phyloP scores from a whole-genome alignment of 176 grass and related monocot species.

The Cocos nucifera region DNA sequence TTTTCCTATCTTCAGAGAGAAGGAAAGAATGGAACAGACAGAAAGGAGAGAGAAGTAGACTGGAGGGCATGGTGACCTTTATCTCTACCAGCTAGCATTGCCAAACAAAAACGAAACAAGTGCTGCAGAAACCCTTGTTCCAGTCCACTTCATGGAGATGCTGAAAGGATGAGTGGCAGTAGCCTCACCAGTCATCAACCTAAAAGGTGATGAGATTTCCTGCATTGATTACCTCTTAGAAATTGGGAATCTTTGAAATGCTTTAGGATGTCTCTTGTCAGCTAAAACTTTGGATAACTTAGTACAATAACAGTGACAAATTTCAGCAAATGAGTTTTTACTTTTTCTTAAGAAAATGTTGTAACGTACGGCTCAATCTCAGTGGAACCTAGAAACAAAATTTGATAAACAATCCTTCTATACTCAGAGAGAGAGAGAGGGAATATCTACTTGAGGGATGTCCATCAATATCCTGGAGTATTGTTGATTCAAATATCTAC shows the following conservation, averaged over 20 bases:
- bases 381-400: too few species aligned
- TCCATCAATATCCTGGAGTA: too few species aligned
- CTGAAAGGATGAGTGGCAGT: background rate
- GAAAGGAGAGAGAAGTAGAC: background rate
- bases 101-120: too few species aligned
- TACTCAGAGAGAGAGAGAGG: conserved; percentile 17
- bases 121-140: background rate
- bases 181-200: background rate
- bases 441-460: too few species aligned
- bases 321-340: too few species aligned
- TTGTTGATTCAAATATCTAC: too few species aligned
- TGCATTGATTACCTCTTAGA: background rate
- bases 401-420: background rate
- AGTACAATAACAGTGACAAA: too few species aligned
- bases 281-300: conserved; percentile 16
- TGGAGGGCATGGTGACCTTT: too few species aligned
- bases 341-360: too few species aligned
- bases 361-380: too few species aligned
- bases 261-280: background rate
- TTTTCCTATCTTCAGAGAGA: background rate
- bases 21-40: background rate
- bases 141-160: background rate
- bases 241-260: conserved; percentile 21
- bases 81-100: too few species aligned
- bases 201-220: background rate